A percentile compares a stretch with the other conserved stretches of the same genome.
Conservation (phyloP, 305 asterid species). For the Plantago lanceolata region DNA sequence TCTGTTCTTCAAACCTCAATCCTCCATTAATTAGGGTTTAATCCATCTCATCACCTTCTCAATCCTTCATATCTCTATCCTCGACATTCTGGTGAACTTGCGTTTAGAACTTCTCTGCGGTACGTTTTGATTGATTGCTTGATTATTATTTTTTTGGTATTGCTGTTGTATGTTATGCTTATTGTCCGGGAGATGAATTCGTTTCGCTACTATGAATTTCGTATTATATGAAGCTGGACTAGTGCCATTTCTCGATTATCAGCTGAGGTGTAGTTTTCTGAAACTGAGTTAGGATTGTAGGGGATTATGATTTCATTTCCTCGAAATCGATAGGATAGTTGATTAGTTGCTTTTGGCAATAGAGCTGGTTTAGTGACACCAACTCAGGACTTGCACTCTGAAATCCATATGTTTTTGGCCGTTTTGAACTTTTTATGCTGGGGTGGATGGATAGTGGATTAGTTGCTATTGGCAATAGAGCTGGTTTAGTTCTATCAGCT, state of each 20-base stretch:
- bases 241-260: neutral
- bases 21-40: constrained; percentile 32
- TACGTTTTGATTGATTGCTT: constrained; percentile 22
- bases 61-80: constrained; percentile 1
- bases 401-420: neutral
- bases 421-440: no score
- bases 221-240: neutral
- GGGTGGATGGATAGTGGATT: no score
- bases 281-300: neutral
- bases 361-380: no score
- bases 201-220: neutral
- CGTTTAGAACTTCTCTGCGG: constrained; percentile 48
- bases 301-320: neutral
- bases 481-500: neutral
- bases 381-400: no score
- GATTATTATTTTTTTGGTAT: neutral
- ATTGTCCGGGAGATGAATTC: constrained; percentile 2
- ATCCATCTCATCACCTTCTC: constrained; percentile 14
- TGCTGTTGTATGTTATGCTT: neutral
- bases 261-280: neutral
- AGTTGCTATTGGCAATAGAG: neutral
- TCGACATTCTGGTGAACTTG: constrained; percentile 24
- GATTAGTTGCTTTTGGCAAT: no score
- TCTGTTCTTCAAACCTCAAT: constrained; percentile 19
- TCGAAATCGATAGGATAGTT: no score